phyloP scores from a whole-genome alignment of 176 grass and related monocot species.

The Rhynchospora breviuscula region DNA sequence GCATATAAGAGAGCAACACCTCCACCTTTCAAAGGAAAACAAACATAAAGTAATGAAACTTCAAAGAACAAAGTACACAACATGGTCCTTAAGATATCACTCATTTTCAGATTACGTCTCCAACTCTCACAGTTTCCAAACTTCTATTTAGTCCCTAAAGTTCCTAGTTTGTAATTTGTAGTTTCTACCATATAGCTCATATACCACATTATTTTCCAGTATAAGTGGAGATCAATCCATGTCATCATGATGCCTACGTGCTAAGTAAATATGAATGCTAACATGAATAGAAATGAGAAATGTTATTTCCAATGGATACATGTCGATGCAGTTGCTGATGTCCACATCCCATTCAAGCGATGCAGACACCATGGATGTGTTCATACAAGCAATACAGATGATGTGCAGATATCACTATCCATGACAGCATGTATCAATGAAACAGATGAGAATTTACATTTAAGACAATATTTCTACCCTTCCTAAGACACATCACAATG shows the following conservation, averaged over 20 bases:
- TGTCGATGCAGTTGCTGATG: background rate
- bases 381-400: background rate
- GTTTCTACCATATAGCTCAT: background rate
- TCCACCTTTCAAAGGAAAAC: slow-evolving; percentile 45
- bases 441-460: background rate
- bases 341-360: background rate
- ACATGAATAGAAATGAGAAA: background rate
- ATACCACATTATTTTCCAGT: background rate
- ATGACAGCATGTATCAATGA: background rate
- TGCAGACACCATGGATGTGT: background rate
- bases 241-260: background rate
- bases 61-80: background rate
- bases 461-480: background rate
- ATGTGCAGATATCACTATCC: background rate
- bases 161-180: background rate
- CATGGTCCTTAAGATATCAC: background rate
- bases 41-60: background rate
- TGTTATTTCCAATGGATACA: background rate
- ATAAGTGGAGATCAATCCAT: background rate
- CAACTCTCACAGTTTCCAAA: background rate
- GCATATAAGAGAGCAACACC: slow-evolving; percentile 90
- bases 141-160: background rate
- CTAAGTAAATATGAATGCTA: background rate
- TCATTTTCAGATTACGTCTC: background rate
- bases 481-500: background rate